Conservation (phyloP, 176 grass and related monocot genomes). For the Oryza coarctata region DNA sequence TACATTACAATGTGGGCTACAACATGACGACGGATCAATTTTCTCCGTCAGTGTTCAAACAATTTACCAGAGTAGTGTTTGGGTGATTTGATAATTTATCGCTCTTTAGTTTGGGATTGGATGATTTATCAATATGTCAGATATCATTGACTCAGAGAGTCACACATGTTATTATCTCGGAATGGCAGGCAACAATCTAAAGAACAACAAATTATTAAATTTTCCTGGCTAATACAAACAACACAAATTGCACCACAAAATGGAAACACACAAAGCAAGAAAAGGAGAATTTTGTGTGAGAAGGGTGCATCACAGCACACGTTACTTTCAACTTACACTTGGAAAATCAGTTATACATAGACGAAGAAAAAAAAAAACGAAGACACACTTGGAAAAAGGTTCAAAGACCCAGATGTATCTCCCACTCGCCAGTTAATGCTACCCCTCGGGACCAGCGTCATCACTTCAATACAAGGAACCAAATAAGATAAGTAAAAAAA, state of each 20-base stretch:
- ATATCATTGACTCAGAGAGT: no score
- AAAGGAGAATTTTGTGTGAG: background rate
- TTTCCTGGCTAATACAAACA: background rate
- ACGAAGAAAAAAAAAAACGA: background rate
- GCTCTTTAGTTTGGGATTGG: no score
- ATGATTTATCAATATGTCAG: no score
- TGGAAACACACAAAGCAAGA: background rate
- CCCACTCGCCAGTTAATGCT: constrained; percentile 60
- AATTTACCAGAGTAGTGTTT: no score
- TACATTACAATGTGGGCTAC: no score
- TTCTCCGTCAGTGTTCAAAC: no score
- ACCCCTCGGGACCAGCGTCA: constrained; percentile 41
- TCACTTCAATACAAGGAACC: constrained; percentile 52
- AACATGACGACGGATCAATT: no score
- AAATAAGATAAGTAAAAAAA: constrained; percentile 1
- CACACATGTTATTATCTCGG: no score
- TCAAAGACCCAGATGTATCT: constrained; percentile 37
- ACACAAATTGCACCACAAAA: background rate
- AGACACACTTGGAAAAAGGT: constrained; percentile 31
- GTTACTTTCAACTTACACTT: background rate
- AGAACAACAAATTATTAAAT: no score
- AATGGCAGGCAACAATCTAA: no score
- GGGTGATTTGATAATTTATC: no score
- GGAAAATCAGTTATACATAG: background rate
- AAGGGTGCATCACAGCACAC: background rate